A percentile compares a stretch with the other conserved stretches of the same genome.
These are phyloP conservation scores for Vachellia collinsii DNA, from an alignment of 306 rosid species.

Conservation along the genomic window DNA sequence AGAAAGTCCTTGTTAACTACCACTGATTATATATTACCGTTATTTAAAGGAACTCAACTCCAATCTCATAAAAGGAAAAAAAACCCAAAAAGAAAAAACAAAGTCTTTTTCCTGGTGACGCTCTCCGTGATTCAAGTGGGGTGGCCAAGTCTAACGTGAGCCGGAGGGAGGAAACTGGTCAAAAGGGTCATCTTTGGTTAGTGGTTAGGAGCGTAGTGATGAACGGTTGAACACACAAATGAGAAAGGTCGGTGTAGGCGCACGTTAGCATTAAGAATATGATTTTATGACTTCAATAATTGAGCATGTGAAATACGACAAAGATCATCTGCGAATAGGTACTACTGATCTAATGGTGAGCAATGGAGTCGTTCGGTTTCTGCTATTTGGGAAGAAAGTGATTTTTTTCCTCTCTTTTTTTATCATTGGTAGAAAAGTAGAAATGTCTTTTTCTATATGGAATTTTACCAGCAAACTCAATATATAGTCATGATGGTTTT, in stretches of 20 bases:
- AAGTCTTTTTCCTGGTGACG: neutral
- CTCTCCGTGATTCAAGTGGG: slow-evolving; percentile 4
- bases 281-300: slow-evolving; percentile 13
- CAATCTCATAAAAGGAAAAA: slow-evolving; percentile 15
- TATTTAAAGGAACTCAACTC: slow-evolving; percentile 31
- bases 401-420: neutral
- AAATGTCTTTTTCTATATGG: neutral
- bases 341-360: neutral
- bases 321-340: neutral
- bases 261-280: neutral
- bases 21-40: slow-evolving; percentile 45
- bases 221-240: too few species aligned
- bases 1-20: slow-evolving; percentile 39
- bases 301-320: neutral
- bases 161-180: neutral
- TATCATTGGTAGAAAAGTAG: neutral
- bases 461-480: neutral
- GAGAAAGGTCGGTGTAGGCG: neutral
- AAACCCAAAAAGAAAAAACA: slow-evolving; percentile 5
- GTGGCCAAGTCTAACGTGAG: neutral
- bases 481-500: neutral
- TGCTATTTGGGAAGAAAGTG: neutral
- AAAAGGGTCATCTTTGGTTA: neutral
- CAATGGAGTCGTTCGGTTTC: neutral
- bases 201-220: neutral